A percentile compares a stretch with the other conserved stretches of the same genome.
Evolutionary conservation across 148 eudicot genomes (phyloP).

Genomic region (Dianthus caryophyllus): DNA sequence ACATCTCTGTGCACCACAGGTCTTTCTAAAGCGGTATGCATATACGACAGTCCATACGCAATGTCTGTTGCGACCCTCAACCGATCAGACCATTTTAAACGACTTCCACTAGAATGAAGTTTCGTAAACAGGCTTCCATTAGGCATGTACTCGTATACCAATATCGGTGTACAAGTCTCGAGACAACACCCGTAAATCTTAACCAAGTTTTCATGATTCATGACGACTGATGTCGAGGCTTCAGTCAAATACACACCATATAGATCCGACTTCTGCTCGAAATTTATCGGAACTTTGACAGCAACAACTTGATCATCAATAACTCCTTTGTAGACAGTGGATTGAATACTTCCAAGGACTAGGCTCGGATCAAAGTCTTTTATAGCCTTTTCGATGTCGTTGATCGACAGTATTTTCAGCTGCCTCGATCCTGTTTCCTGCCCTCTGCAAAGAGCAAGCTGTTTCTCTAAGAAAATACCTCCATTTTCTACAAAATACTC

Average conservation of each 20-base stretch:
- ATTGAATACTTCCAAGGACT: slow-evolving; percentile 8
- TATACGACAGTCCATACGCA: slow-evolving; percentile 21
- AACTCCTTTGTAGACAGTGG: slow-evolving; percentile 9
- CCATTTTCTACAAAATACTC: slow-evolving; percentile 23
- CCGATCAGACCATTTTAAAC: slow-evolving; percentile 14
- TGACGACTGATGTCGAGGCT: slow-evolving; percentile 22
- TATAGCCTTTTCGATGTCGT: slow-evolving; percentile 23
- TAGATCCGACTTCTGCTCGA: background rate
- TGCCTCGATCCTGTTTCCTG: slow-evolving; percentile 11
- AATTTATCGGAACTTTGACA: slow-evolving; percentile 5
- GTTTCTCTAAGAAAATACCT: slow-evolving; percentile 19
- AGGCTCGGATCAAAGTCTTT: slow-evolving; percentile 16
- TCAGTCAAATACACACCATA: slow-evolving; percentile 21
- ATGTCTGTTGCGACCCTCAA: slow-evolving; percentile 27
- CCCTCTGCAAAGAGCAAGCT: slow-evolving; percentile 16
- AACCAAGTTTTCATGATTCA: slow-evolving; percentile 23
- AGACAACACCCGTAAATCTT: slow-evolving; percentile 32
- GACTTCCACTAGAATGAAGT: background rate
- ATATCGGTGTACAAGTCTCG: slow-evolving; percentile 24
- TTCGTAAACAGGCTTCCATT: slow-evolving; percentile 24
- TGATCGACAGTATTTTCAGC: slow-evolving; percentile 13
- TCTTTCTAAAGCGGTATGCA: slow-evolving; percentile 13
- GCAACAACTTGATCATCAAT: slow-evolving; percentile 8
- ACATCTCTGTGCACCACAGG: slow-evolving; percentile 20
- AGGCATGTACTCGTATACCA: slow-evolving; percentile 28